A percentile compares a stretch with the other conserved stretches of the same genome.
Conservation (phyloP, 768 basidiomycete species). For the Grammothele lineata region DNA sequence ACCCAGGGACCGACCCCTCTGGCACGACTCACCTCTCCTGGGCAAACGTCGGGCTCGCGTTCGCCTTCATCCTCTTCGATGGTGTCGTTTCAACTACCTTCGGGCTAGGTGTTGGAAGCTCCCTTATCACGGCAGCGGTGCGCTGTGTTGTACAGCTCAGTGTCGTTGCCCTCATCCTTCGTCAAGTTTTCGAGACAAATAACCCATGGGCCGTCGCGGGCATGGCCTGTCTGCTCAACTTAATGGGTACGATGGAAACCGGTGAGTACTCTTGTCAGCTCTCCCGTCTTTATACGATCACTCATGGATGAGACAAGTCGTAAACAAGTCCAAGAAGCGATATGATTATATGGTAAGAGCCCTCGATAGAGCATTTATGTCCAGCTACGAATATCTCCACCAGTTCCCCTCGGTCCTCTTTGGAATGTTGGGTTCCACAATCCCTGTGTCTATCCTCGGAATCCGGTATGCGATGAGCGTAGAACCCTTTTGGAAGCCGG, state of each 20-base stretch:
- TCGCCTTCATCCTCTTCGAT: constrained; percentile 74
- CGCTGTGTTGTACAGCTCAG: constrained; percentile 78
- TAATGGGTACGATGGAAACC: constrained; percentile 74
- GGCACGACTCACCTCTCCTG: constrained; percentile 44
- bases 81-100: constrained; percentile 59
- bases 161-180: constrained; percentile 64
- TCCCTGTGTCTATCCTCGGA: constrained; percentile 77
- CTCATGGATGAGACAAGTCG: constrained; percentile 37
- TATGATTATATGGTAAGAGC: constrained; percentile 65
- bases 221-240: constrained; percentile 72
- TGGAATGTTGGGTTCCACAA: constrained; percentile 70
- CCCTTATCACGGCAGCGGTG: constrained; percentile 63
- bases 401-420: constrained; percentile 65
- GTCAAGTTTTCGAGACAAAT: constrained; percentile 71
- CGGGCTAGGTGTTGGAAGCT: constrained; percentile 63
- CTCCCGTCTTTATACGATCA: no score
- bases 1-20: constrained; percentile 8
- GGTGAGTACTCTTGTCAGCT: constrained; percentile 44
- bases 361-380: background rate
- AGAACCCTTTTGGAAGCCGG: constrained; percentile 79
- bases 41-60: constrained; percentile 72
- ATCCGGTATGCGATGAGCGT: constrained; percentile 71
- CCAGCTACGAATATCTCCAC: background rate
- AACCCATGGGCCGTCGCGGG: constrained; percentile 71
- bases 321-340: constrained; percentile 74